Evolutionary conservation across 2,329 filamentous ascomycete genomes (phyloP).

Genomic region (Pseudopithomyces chartarum): DNA sequence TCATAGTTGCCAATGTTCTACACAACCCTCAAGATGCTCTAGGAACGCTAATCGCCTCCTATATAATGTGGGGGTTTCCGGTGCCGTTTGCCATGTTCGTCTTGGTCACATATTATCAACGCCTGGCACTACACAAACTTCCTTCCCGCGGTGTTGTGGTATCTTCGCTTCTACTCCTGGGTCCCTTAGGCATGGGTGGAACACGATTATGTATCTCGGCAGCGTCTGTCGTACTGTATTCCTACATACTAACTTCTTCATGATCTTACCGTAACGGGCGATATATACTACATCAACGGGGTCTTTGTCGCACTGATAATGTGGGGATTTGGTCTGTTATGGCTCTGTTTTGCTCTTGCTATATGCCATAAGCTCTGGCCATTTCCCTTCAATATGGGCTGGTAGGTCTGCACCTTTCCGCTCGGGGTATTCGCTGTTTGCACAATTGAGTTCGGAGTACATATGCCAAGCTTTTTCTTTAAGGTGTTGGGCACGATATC

Average conservation of each 20-base stretch:
- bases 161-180: constrained; percentile 69
- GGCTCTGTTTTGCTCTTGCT: constrained; percentile 60
- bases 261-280: constrained; percentile 50
- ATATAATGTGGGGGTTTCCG: constrained; percentile 71
- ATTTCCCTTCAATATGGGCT: constrained; percentile 67
- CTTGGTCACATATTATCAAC: constrained; percentile 71
- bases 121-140: constrained; percentile 68
- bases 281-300: constrained; percentile 65
- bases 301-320: constrained; percentile 59
- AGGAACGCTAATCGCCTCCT: constrained; percentile 67
- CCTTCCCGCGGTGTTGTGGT: constrained; percentile 71
- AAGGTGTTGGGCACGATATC: constrained; percentile 62
- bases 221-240: constrained; percentile 51
- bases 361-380: constrained; percentile 49
- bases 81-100: constrained; percentile 65
- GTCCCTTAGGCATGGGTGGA: constrained; percentile 69
- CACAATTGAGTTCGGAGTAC: constrained; percentile 54
- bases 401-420: constrained; percentile 67
- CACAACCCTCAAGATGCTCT: constrained; percentile 60
- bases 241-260: constrained; percentile 45
- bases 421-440: constrained; percentile 60
- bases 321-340: constrained; percentile 62
- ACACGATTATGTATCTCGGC: constrained; percentile 59
- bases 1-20: constrained; percentile 61
- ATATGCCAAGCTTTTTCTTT: constrained; percentile 62